A percentile compares a stretch with the other conserved stretches of the same genome.
phyloP scores from a whole-genome alignment of 805 yeast species.

The Kodamaea sagamina region DNA sequence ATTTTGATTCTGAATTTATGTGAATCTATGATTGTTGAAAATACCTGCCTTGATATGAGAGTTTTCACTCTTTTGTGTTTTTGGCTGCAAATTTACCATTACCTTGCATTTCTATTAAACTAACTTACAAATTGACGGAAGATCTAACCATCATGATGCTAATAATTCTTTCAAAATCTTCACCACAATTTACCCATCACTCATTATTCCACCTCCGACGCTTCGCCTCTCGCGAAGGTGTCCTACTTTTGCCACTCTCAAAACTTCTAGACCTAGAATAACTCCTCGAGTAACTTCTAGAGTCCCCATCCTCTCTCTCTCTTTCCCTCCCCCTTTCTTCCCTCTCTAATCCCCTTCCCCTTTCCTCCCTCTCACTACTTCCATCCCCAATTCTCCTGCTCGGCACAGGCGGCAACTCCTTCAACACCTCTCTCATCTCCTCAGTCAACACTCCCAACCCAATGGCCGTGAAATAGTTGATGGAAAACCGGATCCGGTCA shows the following conservation, averaged over 20 bases:
- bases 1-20: too few relatives aligned
- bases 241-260: conserved; percentile 13
- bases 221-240: conserved; percentile 5
- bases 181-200: too few relatives aligned
- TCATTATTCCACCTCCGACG: background rate
- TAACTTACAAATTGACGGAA: too few relatives aligned
- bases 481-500: conserved; percentile 69
- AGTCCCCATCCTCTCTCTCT: conserved; percentile 18
- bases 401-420: conserved; percentile 28
- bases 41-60: too few relatives aligned
- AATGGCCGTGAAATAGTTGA: conserved; percentile 91
- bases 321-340: too few relatives aligned
- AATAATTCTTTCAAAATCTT: too few relatives aligned
- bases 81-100: too few relatives aligned
- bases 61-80: too few relatives aligned
- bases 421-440: conserved; percentile 64
- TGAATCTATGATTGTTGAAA: too few relatives aligned
- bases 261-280: conserved; percentile 26
- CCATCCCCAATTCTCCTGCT: conserved; percentile 15
- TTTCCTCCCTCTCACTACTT: conserved; percentile 10
- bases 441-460: conserved; percentile 85
- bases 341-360: conserved; percentile 12
- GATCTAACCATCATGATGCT: too few relatives aligned
- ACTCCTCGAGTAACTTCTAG: conserved; percentile 24
- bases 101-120: too few relatives aligned